These are phyloP conservation scores for Globisporangium yorkense DNA, from an alignment of 352 stramenopile genomes.

Conservation along the genomic window DNA sequence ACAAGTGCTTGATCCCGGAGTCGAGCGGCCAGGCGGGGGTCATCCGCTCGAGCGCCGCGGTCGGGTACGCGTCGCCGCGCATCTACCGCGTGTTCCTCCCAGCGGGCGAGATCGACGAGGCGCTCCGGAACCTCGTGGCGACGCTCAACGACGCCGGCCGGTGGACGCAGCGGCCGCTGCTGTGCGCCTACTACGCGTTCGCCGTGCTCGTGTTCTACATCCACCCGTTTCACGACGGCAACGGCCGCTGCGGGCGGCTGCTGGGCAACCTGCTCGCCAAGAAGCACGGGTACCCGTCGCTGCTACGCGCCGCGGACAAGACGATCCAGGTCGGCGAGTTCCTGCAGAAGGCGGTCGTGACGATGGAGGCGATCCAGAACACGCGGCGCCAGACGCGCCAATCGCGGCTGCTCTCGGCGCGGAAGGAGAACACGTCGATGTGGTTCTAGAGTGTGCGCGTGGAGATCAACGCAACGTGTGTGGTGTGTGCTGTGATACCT, in stretches of 20 bases:
- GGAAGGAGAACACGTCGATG: conserved; percentile 76
- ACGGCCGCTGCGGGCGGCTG: conserved; percentile 67
- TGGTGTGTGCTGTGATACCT: no score
- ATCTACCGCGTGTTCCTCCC: conserved; percentile 83
- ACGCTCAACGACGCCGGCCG: conserved; percentile 38
- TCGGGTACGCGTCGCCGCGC: conserved; percentile 68
- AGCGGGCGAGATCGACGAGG: conserved; percentile 43
- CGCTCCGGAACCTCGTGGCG: conserved; percentile 34
- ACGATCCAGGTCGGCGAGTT: conserved; percentile 74
- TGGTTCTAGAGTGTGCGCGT: conserved; percentile 41
- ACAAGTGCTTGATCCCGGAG: conserved; percentile 43
- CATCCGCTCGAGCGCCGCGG: conserved; percentile 45
- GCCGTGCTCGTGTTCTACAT: conserved; percentile 80
- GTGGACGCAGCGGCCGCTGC: conserved; percentile 43
- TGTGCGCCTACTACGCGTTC: conserved; percentile 77
- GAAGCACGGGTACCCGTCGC: conserved; percentile 54
- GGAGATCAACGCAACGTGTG: no score
- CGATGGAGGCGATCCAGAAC: conserved; percentile 62
- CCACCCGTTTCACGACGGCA: conserved; percentile 82
- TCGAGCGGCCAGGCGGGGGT: conserved; percentile 41
- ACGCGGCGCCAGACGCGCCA: conserved; percentile 44
- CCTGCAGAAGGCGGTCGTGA: conserved; percentile 65
- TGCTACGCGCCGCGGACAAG: conserved; percentile 71
- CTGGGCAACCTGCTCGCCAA: conserved; percentile 70
- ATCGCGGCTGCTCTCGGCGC: conserved; percentile 36